Base-by-base conservation (phyloP, 441 rosid species). In the Brassica hybrid region DNA sequence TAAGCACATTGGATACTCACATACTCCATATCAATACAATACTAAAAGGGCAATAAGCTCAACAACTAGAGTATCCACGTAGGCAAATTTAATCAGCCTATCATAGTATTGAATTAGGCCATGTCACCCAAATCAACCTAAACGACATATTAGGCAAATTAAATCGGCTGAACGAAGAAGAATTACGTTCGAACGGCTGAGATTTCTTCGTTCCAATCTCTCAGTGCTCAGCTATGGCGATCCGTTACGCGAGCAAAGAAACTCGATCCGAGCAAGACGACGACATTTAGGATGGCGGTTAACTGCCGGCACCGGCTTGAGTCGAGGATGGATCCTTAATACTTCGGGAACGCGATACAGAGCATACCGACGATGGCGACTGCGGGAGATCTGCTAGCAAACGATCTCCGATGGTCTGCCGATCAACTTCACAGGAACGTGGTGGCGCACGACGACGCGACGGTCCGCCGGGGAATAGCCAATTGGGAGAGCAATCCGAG, bases 341-440 rank as follows among this genome's bases (percentile, higher is more conserved):
- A 93, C 76, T 94, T 94, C 73, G 98, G 98, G 0, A 94, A 94
- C 87, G 88, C 91, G 9, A 94, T 94, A 58, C 98, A 93, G 88
- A 94, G 98, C 86, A 93, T 89, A 76, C 95, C 97, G 43, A 93
- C 96, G 0, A 34, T 73, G 0, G 90, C 89, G 1, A 5, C 83
- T 0, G 85, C 82, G 1, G 93, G 86, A 14, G 93, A 92, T 71
- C 76, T 94, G 6, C 75, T 94, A 18, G 76, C 86, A 3, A 75
- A 67, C 2, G 94, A 88, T 65, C 82, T 94, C 78, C 70, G 82
- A 32, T 94, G 92, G 90, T 83, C 82, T 2, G 96, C 94, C 5
- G 84, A 76, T 11, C 67, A 88, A 72, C 87, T 94, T 4, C 96
- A 90, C 84, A 71, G 72, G 72, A 94, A 88, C 88, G 97, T 94